Base-by-base conservation (phyloP, 768 basidiomycete species). In the Lactarius tabidus region DNA sequence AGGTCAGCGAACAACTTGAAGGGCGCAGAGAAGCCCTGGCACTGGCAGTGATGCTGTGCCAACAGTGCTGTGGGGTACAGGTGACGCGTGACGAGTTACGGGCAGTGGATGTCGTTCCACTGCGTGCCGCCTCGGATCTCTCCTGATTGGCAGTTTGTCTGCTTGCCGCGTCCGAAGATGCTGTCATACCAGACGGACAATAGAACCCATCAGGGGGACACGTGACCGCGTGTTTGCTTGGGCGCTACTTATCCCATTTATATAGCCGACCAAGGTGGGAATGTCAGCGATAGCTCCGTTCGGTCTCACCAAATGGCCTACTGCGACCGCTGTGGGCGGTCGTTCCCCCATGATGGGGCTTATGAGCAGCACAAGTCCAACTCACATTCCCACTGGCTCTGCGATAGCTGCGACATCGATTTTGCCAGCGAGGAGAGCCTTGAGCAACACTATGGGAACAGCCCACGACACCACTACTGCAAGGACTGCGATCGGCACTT, bases 311-410 rank as follows among this genome's bases (percentile, higher is more conserved):
- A 20, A 4, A 63, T 63, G 62, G 26, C 45, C 20, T 52, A 57
- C 29, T 63, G 62, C n/a, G 43, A 63, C 23, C 62, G 62, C 28
- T 63, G 62, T 20, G 12, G 57, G 1, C 43, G 62, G 8, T 23
- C 7, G 35, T 63, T 63, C 20, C 10, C 43, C 7, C 56, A 63
- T 7, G 56, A 51, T 15, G 6, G 36, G 14, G 62, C 56, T 1
- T 52, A 51, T 36, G 56, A 57, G 15, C 56, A 63, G 20, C 62
- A 63, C 56, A 38, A 0, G 23, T 35, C 38, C 18, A 6, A 52
- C 56, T 63, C 62, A 1, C 1, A 29, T 14, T 33, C 17, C 3
- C 62, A 63, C 8, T 62, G 62, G 55, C 26, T 57, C 15, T 63
- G 63, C 51, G 36, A 53, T 4, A 39, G 15, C 10, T 63, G 63